Conservation (phyloP, 768 basidiomycete genomes). For the Exsudoporus frostii region DNA sequence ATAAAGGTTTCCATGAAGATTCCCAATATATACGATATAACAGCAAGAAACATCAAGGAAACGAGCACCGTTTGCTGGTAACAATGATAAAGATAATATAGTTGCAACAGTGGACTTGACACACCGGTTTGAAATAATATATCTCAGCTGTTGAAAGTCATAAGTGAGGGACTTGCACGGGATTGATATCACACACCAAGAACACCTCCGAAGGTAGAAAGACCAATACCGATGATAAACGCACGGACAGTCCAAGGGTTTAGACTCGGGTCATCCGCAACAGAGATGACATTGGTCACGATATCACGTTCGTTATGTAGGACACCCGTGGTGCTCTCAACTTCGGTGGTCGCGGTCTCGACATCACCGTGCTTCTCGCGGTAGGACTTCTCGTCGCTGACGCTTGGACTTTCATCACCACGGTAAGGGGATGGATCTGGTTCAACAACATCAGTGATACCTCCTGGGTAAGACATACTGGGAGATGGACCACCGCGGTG, state of each 20-base stretch:
- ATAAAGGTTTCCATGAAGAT: constrained; percentile 44
- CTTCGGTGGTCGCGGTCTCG: constrained; percentile 24
- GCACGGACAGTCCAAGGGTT: constrained; percentile 41
- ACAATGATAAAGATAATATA: background rate
- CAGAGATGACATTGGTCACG: constrained; percentile 44
- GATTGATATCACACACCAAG: constrained; percentile 35
- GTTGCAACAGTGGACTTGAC: background rate
- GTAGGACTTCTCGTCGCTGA: constrained; percentile 20
- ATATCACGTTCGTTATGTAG: constrained; percentile 46
- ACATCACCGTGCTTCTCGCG: constrained; percentile 35
- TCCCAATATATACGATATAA: constrained; percentile 50
- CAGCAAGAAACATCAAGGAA: constrained; percentile 54
- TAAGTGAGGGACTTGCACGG: background rate
- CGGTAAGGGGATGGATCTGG: background rate
- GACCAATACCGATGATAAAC: constrained; percentile 52
- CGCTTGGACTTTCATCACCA: constrained; percentile 2
- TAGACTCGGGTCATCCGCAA: constrained; percentile 30
- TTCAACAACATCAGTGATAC: background rate
- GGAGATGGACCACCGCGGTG: background rate
- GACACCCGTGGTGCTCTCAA: constrained; percentile 13
- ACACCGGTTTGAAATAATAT: constrained; percentile 58
- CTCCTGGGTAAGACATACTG: constrained; percentile 8
- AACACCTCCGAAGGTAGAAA: constrained; percentile 52
- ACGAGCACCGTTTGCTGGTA: constrained; percentile 51
- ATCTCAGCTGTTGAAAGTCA: constrained; percentile 44